These are phyloP conservation scores for Pestalotiopsis sp. DNA, from an alignment of 2,329 filamentous ascomycete genomes.

Conservation along the genomic window DNA sequence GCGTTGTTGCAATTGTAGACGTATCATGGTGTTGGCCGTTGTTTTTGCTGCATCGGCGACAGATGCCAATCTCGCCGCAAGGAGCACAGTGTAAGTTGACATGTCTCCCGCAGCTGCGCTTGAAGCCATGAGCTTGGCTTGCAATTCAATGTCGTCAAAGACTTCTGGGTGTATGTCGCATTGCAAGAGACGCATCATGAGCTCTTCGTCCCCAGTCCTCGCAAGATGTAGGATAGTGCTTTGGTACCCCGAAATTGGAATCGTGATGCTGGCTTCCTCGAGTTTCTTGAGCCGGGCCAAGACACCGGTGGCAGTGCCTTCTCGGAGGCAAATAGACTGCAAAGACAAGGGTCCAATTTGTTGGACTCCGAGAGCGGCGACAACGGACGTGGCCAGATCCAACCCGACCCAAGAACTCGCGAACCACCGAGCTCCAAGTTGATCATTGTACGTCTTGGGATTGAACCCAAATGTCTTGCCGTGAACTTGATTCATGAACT, in stretches of 20 bases:
- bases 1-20: conserved; percentile 29
- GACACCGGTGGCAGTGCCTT: conserved; percentile 59
- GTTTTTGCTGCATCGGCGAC: conserved; percentile 30
- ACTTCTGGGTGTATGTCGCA: conserved; percentile 60
- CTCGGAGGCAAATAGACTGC: conserved; percentile 74
- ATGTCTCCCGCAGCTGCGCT: conserved; percentile 41
- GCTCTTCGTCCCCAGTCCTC: conserved; percentile 51
- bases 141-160: conserved; percentile 49
- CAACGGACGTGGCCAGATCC: conserved; percentile 67
- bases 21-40: conserved; percentile 37
- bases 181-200: conserved; percentile 47
- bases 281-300: conserved; percentile 62
- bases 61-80: conserved; percentile 43
- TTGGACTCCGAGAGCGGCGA: conserved; percentile 72
- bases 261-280: conserved; percentile 61
- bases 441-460: conserved; percentile 63
- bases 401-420: conserved; percentile 72
- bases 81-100: conserved; percentile 45
- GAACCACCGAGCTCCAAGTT: conserved; percentile 78
- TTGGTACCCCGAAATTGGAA: conserved; percentile 67
- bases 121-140: conserved; percentile 40
- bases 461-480: conserved; percentile 41
- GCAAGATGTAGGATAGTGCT: conserved; percentile 68
- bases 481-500: conserved; percentile 40
- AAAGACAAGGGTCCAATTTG: conserved; percentile 76